phyloP scores from a whole-genome alignment of 2,329 filamentous ascomycete genomes.

The Delphinella strobiligena region DNA sequence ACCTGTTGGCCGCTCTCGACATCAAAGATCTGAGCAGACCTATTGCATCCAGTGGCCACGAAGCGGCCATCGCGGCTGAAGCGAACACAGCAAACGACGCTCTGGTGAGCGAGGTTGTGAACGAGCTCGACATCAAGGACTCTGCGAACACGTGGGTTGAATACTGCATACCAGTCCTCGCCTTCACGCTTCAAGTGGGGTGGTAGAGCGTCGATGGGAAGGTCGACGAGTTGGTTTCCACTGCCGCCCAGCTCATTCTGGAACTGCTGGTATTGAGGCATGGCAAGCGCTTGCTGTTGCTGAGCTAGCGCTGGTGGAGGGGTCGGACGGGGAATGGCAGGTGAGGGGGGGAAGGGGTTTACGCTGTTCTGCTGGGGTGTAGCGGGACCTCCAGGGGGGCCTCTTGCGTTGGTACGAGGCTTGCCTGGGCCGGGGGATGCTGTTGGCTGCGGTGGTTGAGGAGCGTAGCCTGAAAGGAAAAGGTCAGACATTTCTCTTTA shows the following conservation, averaged over 20 bases:
- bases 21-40: conserved; percentile 98
- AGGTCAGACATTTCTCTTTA: conserved; percentile 12
- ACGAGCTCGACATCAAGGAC: conserved; percentile 87
- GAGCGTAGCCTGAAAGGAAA: conserved; percentile 53
- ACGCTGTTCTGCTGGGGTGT: conserved; percentile 88
- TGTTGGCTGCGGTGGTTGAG: conserved; percentile 71
- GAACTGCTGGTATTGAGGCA: conserved; percentile 14
- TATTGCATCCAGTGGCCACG: conserved; percentile 92
- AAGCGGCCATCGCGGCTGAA: conserved; percentile 95
- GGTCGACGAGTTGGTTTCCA: conserved; percentile 66
- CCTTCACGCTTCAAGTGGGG: conserved; percentile 80
- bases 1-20: conserved; percentile 78
- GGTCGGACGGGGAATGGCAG: conserved; percentile 77
- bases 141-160: conserved; percentile 83
- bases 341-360: conserved; percentile 78
- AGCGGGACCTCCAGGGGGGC: conserved; percentile 52
- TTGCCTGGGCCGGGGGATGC: conserved; percentile 78
- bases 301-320: conserved; percentile 39
- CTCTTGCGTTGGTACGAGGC: conserved; percentile 46
- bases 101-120: conserved; percentile 85
- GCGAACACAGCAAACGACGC: conserved; percentile 93
- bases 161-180: conserved; percentile 90
- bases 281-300: conserved; percentile 19
- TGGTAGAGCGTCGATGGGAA: conserved; percentile 76
- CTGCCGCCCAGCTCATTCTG: conserved; percentile 33